Conservation (phyloP, 371 early-diverging fungal species). For the Rhizopus stolonifer region DNA sequence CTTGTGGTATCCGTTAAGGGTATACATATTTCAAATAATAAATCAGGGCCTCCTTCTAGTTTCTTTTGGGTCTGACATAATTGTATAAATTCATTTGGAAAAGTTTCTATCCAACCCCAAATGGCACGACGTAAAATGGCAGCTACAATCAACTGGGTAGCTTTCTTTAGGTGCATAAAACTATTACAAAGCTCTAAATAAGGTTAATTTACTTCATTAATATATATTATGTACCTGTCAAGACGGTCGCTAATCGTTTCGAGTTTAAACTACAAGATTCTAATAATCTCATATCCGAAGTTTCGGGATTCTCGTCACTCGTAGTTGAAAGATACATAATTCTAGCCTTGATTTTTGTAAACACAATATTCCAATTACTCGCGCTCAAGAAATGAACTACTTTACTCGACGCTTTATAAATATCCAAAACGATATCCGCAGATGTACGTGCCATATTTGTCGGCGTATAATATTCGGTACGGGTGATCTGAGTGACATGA, state of each 20-base stretch:
- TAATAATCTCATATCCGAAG: slow-evolving; percentile 73
- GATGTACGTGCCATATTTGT: slow-evolving; percentile 27
- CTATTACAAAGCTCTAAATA: slow-evolving; percentile 60
- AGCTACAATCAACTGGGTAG: slow-evolving; percentile 69
- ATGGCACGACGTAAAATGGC: slow-evolving; percentile 73
- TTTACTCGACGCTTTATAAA: slow-evolving; percentile 70
- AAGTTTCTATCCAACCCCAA: slow-evolving; percentile 89
- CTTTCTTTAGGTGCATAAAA: slow-evolving; percentile 66
- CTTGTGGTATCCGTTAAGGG: slow-evolving; percentile 69
- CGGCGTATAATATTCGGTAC: slow-evolving; percentile 41
- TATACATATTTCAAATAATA: slow-evolving; percentile 76
- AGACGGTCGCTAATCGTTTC: slow-evolving; percentile 62
- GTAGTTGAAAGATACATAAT: slow-evolving; percentile 59
- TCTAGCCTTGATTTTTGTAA: slow-evolving; percentile 62
- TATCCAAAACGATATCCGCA: slow-evolving; percentile 59
- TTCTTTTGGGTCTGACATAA: slow-evolving; percentile 69
- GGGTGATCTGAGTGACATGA: slow-evolving; percentile 55
- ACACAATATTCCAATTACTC: slow-evolving; percentile 79
- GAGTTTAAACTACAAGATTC: slow-evolving; percentile 79
- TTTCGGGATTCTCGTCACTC: slow-evolving; percentile 67
- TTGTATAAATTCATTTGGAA: slow-evolving; percentile 74
- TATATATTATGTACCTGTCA: no score
- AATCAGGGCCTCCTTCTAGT: slow-evolving; percentile 77
- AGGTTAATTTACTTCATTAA: neutral
- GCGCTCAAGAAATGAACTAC: slow-evolving; percentile 79